Base-by-base conservation (phyloP, 192 early-diverging fungal species). In the Coemansia erecta region DNA sequence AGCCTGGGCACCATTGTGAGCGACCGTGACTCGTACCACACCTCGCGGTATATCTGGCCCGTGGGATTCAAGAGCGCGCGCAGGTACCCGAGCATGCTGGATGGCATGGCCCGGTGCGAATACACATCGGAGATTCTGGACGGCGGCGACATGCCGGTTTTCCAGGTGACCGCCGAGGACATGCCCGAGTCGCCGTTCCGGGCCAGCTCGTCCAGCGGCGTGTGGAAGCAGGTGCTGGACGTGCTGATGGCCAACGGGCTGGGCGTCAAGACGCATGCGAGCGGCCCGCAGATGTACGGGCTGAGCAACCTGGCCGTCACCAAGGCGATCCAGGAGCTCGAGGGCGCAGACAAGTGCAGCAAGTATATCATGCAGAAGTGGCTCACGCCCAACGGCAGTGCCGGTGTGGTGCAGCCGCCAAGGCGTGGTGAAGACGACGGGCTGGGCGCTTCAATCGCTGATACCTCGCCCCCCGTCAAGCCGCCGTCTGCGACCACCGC, bases 211-310 rank as follows among this genome's bases (percentile, higher is more conserved):
- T 84, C 86, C 3, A 87, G 84, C 69, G 87, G 87, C 11, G 87
- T 82, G 40, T 89, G 87, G 87, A 86, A 86, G 60, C 70, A 84
- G 58, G 79, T 86, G 14, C 60, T 87, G 33, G 85, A 85, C 33
- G 68, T 80, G 9, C 67, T 89, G 37, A 83, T 81, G 35, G 71
- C 75, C 41, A 77, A 82, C 19, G 87, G 85, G 41, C 77, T 84
- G 35, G 83, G 81, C 26, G 84, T 85, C 26, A 89, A 89, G 49
- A 89, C 86, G 0, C 87, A 89, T 56, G 86, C 85, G 0, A 85
- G 84, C 46, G 87, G 87, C 17, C 87, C 87, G 33, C 83, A 87
- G 42, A 85, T 89, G 86, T 84, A 84, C 41, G 87, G 87, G 0
- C 51, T 89, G 44, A 84, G 82, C 45, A 69, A 89, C 58, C 56